phyloP scores from a whole-genome alignment of 768 basidiomycete genomes.

The Mycena galopus region DNA sequence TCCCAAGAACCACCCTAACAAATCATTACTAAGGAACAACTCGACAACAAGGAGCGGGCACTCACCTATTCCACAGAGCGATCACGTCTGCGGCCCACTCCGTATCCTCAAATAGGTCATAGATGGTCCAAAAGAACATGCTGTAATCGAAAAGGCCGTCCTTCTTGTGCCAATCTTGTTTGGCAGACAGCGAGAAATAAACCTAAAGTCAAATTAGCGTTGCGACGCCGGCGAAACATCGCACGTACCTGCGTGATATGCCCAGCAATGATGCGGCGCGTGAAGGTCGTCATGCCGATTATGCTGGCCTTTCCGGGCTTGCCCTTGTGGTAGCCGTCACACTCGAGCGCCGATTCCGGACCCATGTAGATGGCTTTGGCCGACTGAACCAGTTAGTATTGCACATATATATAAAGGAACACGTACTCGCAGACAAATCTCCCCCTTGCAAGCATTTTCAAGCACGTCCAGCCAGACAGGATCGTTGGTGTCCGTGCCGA shows the following conservation, averaged over 20 bases:
- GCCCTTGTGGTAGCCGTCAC: constrained; percentile 15
- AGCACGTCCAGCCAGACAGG: background rate
- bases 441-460: too few species aligned
- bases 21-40: too few species aligned
- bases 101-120: background rate
- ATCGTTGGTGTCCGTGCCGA: background rate
- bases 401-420: too few species aligned
- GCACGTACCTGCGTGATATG: constrained; percentile 8
- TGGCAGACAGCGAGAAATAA: constrained; percentile 7
- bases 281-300: too few species aligned
- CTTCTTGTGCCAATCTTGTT: too few species aligned
- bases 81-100: background rate
- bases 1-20: too few species aligned
- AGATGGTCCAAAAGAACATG: constrained; percentile 15
- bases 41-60: too few species aligned
- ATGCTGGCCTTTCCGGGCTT: too few species aligned
- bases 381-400: too few species aligned
- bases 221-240: background rate
- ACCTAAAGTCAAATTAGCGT: background rate
- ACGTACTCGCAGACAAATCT: too few species aligned
- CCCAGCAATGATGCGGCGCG: too few species aligned
- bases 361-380: constrained; percentile 22
- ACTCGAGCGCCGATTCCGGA: constrained; percentile 7
- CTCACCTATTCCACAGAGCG: too few species aligned
- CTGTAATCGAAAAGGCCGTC: constrained; percentile 20